These are phyloP conservation scores for Phycomyces blakesleeanus DNA, from an alignment of 192 early-diverging fungal genomes.

Conservation along the genomic window DNA sequence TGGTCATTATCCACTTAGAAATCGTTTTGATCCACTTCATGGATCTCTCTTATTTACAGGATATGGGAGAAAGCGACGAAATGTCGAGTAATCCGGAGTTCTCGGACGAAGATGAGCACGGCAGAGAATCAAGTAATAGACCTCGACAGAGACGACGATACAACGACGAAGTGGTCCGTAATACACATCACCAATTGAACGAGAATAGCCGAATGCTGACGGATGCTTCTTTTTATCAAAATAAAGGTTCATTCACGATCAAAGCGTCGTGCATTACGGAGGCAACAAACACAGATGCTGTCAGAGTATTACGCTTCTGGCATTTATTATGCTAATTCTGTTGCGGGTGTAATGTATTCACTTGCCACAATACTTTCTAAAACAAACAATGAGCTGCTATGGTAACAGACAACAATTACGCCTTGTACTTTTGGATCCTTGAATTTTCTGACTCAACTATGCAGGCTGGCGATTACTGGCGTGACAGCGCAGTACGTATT, in stretches of 20 bases:
- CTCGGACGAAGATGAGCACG: conserved; percentile 35
- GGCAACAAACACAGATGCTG: conserved; percentile 30
- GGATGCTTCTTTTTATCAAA: not conserved
- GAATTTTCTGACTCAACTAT: not conserved
- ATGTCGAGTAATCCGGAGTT: conserved; percentile 26
- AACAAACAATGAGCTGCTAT: conserved; percentile 68
- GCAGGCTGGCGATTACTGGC: conserved; percentile 75
- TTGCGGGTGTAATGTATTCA: conserved; percentile 66
- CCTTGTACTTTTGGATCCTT: not conserved
- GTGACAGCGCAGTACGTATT: conserved; percentile 74
- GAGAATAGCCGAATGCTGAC: not conserved
- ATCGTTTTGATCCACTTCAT: not conserved
- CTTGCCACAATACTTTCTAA: conserved; percentile 72
- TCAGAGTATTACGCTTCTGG: conserved; percentile 83
- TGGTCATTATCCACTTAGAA: not conserved
- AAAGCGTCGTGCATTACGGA: not conserved
- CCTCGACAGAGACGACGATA: conserved; percentile 41
- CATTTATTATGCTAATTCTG: conserved; percentile 70
- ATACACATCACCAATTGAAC: not conserved
- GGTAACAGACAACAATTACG: conserved; percentile 46
- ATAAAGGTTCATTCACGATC: not conserved
- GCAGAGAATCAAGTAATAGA: conserved; percentile 22
- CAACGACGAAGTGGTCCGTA: conserved; percentile 28
- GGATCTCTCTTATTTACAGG: not conserved
- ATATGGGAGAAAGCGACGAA: conserved; percentile 6